Evolutionary conservation across 208 protist genomes (phyloP).

Genomic region (Trypanosoma boissoni): DNA sequence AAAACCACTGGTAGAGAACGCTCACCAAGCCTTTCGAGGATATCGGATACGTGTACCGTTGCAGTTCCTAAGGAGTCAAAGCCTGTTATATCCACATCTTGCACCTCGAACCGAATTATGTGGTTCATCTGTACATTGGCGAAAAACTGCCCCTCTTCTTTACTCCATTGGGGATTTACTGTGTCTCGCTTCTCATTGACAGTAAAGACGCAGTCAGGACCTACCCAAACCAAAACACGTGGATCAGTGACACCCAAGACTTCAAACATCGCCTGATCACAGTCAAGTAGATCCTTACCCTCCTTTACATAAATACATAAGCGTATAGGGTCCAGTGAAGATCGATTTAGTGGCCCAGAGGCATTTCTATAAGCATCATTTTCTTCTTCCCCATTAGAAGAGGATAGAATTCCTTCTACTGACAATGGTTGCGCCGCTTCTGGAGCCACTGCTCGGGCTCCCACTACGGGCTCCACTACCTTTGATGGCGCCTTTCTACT

Average conservation of each 20-base stretch:
- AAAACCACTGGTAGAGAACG: constrained; percentile 36
- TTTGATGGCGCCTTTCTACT: too few relatives aligned
- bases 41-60: constrained; percentile 24
- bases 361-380: too few relatives aligned
- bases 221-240: constrained; percentile 55
- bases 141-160: constrained; percentile 30
- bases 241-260: constrained; percentile 34
- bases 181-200: constrained; percentile 30
- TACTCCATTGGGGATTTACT: constrained; percentile 39
- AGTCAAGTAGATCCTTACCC: constrained; percentile 29
- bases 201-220: constrained; percentile 34
- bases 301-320: constrained; percentile 47
- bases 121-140: constrained; percentile 20
- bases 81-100: constrained; percentile 32
- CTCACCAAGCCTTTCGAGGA: constrained; percentile 27
- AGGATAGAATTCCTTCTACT: too few relatives aligned
- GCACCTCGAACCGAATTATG: constrained; percentile 51
- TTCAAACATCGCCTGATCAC: constrained; percentile 32
- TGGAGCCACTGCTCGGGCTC: too few relatives aligned
- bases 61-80: constrained; percentile 39
- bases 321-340: neutral
- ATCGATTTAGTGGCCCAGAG: neutral
- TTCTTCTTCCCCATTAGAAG: too few relatives aligned
- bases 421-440: too few relatives aligned
- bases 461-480: too few relatives aligned